Evolutionary conservation across 2,329 filamentous ascomycete species (phyloP), one percentile per base, ranked within the genome.

Genomic region (Fonsecaea erecta): DNA sequence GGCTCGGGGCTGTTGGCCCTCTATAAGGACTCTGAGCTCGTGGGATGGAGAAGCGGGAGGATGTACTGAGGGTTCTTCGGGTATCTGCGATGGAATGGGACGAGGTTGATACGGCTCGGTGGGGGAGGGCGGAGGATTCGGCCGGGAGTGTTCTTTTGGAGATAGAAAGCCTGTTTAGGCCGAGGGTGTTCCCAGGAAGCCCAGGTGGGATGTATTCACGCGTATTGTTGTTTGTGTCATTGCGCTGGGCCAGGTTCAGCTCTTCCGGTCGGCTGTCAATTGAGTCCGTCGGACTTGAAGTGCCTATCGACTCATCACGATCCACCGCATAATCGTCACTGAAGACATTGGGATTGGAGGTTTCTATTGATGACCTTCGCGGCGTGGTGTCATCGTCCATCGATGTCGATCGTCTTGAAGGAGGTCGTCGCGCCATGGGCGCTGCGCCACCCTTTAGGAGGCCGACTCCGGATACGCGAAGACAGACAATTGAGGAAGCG

Each of bases 1-100:
- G 90, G 60, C 91, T 95, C 18, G 92, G 92, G 2, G 88, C 89
- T 2, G 85, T 87, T 1, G 88, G 85, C 6, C 88, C 90, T 60
- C 85, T 85, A 70, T 92, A 91, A 12, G 90, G 89, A 64, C 86
- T 88, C 63, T 91, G 74, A 21, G 80, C 76, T 63, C 80, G 77
- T 43, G 80, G 79, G 34, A 82, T 76, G 4, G 79, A 79, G 59
- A 81, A 78, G 54, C 77, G 77, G 35, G 80, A 82, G 6, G 77
- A 78, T n/a, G 75, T 76, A 63, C 79, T 81, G 59, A 79, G 75
- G 24, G 78, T 79, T 71, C 79, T 75, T 64, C 76, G 75, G 6
- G 75, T 69, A 16, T 75, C 73, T 21, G 77, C 78, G 32, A 74
- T 69, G n/a, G 72, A 68, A 40, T 57, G 67, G 35, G 67, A 70